These are phyloP conservation scores for Irpex sp. DNA, from an alignment of 1,284 basidiomycete genomes.

Conservation along the genomic window DNA sequence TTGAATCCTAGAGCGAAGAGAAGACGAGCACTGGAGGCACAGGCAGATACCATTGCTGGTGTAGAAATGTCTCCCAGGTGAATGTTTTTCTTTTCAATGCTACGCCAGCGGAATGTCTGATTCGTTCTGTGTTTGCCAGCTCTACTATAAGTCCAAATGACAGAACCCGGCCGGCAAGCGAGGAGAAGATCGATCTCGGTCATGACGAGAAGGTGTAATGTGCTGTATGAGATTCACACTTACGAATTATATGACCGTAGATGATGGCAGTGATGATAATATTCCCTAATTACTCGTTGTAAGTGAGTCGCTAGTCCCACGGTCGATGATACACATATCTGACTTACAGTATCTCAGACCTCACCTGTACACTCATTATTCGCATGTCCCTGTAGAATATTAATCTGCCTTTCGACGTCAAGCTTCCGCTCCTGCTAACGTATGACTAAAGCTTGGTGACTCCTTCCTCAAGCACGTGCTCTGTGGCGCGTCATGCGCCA, in stretches of 20 bases:
- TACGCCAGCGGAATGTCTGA: not conserved
- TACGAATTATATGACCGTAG: not conserved
- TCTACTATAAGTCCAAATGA: not conserved
- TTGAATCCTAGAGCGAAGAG: constrained; percentile 49
- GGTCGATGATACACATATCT: no score
- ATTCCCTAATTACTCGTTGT: not conserved
- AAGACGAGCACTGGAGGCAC: constrained; percentile 15
- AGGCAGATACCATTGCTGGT: not conserved
- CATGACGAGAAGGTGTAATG: not conserved
- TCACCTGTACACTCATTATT: no score
- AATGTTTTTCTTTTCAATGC: not conserved
- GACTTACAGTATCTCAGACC: no score
- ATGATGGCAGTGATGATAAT: not conserved
- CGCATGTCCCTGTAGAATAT: no score
- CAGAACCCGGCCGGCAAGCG: not conserved
- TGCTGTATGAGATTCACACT: not conserved
- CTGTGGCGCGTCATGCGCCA: no score
- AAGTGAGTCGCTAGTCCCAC: not conserved
- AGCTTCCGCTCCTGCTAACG: no score
- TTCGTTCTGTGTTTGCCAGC: not conserved
- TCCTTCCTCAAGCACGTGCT: no score
- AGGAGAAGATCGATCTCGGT: not conserved
- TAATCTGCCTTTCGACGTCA: no score
- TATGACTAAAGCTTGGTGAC: no score
- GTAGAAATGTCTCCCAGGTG: not conserved